A percentile compares a stretch with the other conserved stretches of the same genome.
Evolutionary conservation across 371 early-diverging fungal species (phyloP).

Genomic region (Rhizopus delemar): DNA sequence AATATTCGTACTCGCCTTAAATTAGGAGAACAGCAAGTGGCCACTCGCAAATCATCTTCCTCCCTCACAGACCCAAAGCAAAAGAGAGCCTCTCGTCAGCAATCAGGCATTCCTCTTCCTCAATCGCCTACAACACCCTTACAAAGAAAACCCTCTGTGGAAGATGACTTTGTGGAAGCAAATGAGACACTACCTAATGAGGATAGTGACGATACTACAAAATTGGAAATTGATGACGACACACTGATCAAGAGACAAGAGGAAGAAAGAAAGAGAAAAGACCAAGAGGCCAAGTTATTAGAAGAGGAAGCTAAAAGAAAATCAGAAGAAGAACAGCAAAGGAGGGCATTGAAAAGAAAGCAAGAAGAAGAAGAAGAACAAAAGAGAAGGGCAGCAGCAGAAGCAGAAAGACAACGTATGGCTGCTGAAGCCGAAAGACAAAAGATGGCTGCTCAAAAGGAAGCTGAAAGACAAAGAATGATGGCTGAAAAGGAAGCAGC

Average conservation of each 20-base stretch:
- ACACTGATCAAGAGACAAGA: conserved; percentile 1
- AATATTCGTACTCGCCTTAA: conserved; percentile 46
- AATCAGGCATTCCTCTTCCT: conserved; percentile 14
- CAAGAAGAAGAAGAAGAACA: conserved; percentile 14
- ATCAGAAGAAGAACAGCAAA: conserved; percentile 15
- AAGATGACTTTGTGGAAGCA: conserved; percentile 43
- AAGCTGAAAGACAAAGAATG: conserved; percentile 12
- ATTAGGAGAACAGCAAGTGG: conserved; percentile 32
- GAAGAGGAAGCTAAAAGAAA: neutral
- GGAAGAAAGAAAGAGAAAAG: conserved; percentile 15
- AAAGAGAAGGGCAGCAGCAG: conserved; percentile 14
- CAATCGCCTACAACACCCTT: conserved; percentile 25
- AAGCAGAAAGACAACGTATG: conserved; percentile 7
- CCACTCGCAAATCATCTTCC: conserved; percentile 38
- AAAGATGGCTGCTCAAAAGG: conserved; percentile 18
- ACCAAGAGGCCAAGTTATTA: conserved; percentile 3
- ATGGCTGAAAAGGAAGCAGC: conserved; percentile 9
- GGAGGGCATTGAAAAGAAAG: conserved; percentile 3
- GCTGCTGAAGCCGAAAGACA: conserved; percentile 13
- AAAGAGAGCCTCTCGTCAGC: conserved; percentile 37
- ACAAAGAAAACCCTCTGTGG: conserved; percentile 13
- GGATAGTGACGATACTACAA: neutral
- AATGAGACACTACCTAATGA: conserved; percentile 30
- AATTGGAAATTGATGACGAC: conserved; percentile 6
- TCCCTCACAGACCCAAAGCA: conserved; percentile 43